Percentiles rank a stretch among this genome's conserved stretches.
Conservation (phyloP, 345 rosid species). For the Camelina sativa region DNA sequence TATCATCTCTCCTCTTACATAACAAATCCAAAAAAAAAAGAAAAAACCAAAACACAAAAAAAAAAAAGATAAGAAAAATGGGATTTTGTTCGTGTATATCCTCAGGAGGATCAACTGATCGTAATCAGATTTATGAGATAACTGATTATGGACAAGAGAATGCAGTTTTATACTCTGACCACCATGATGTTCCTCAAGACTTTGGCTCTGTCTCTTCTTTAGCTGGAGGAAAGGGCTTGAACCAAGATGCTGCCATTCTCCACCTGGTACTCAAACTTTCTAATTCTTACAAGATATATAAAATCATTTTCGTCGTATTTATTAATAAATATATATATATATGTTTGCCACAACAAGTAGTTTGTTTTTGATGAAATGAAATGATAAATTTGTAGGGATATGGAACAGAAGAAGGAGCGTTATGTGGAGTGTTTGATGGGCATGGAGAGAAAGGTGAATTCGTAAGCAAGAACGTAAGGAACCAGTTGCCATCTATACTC, state of each 20-base stretch:
- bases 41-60: not conserved
- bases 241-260: constrained; percentile 84
- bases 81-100: constrained; percentile 42
- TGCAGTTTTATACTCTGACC: constrained; percentile 35
- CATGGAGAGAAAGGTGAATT: constrained; percentile 82
- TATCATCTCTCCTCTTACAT: constrained; percentile 9
- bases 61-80: constrained; percentile 7
- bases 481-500: constrained; percentile 61
- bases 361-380: not conserved
- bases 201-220: constrained; percentile 62
- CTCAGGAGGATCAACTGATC: constrained; percentile 37
- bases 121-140: constrained; percentile 37
- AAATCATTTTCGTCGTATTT: not conserved
- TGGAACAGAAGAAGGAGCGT: constrained; percentile 60
- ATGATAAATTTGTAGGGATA: constrained; percentile 50
- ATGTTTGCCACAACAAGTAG: not conserved
- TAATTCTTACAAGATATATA: not conserved
- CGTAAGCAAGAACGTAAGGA: constrained; percentile 70
- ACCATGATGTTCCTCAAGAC: constrained; percentile 27
- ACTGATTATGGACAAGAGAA: constrained; percentile 43
- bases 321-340: not conserved
- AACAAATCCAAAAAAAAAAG: not conserved
- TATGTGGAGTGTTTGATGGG: constrained; percentile 87
- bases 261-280: constrained; percentile 48
- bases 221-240: constrained; percentile 74